Base-by-base conservation (phyloP, 495 filamentous ascomycete genomes). In the Neurospora sp. region DNA sequence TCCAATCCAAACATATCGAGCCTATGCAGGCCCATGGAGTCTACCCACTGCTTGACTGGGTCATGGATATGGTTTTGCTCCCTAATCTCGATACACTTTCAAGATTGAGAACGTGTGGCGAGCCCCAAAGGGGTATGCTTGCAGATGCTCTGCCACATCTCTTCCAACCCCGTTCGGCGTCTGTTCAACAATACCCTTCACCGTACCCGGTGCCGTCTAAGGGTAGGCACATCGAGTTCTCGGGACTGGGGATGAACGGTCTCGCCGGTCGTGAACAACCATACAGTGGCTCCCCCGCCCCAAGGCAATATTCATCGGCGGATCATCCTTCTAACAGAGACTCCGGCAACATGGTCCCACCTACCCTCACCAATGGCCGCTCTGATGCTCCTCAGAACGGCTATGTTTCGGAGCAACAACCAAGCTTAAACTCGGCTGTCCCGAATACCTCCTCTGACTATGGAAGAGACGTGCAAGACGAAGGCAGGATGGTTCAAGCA, bases 1-100 rank as follows among this genome's bases (percentile, higher is more conserved):
- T 93, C 76, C 87, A 91, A 70, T 82, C 83, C 71, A 81, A 83
- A 69, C 92, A 94, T 79, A 76, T 87, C 73, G 77, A 81, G 46
- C 74, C 78, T 27, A 79, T 78, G 75, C 82, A 78, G 71, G 70
- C 44, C 23, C 74, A 35, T 41, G 73, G 37, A 27, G 60, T 49
- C 14, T 27, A 62, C 4, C 73, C 78, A 70, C 72, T 77, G 16
- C 79, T 85, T 18, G 87, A 93, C 79, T 94, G 92, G 92, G 86
- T 84, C 70, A 79, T 81, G 62, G 86, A 93, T 72, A 93, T 94
- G 92, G 87, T 94, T 71, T 84, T 91, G 74, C 84, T 92, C 35
- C 90, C 91, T 2, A 87, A 89, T 75, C 72, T 82, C 20, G 76
- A 82, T 14, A 73, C 84, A 10, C 81, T 93, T 49, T 79, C 82